phyloP scores from a whole-genome alignment of 805 yeast genomes.

The Wickerhamiella sergipiensis region DNA sequence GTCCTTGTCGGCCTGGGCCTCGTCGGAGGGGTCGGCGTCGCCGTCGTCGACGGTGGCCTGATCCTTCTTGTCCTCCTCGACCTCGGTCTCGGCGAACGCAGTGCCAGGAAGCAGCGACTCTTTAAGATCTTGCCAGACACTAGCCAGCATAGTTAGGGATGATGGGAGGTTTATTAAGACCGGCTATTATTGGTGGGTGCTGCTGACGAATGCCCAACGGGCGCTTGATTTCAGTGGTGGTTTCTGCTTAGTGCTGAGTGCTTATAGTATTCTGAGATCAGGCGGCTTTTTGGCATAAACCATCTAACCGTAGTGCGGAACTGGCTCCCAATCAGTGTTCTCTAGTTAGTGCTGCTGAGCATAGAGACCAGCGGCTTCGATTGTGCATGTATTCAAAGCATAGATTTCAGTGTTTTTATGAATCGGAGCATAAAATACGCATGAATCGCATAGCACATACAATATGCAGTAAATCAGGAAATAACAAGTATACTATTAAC shows the following conservation, averaged over 20 bases:
- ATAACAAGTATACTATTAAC: not conserved
- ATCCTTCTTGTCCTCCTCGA: conserved; percentile 13
- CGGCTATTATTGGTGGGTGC: conserved; percentile 5
- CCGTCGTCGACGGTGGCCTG: conserved; percentile 11
- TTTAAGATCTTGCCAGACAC: conserved; percentile 55
- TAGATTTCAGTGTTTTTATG: too few relatives aligned
- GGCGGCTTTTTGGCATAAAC: not conserved
- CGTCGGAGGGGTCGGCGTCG: conserved; percentile 11
- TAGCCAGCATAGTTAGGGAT: conserved; percentile 15
- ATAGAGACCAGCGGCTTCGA: too few relatives aligned
- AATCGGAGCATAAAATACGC: too few relatives aligned
- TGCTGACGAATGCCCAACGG: not conserved
- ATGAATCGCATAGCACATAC: too few relatives aligned
- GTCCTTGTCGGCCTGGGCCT: conserved; percentile 16
- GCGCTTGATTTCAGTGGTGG: too few relatives aligned
- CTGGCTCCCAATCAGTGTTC: too few relatives aligned
- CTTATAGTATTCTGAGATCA: too few relatives aligned
- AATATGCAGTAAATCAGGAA: too few relatives aligned
- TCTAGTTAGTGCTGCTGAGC: too few relatives aligned
- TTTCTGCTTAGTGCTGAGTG: too few relatives aligned
- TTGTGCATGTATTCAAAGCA: too few relatives aligned
- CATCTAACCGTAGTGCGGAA: too few relatives aligned
- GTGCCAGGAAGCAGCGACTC: conserved; percentile 66
- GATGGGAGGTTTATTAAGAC: conserved; percentile 3
- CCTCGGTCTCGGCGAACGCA: conserved; percentile 60